Evolutionary conservation across 495 filamentous ascomycete genomes (phyloP).

Genomic region (Podospora pseudopauciseta): DNA sequence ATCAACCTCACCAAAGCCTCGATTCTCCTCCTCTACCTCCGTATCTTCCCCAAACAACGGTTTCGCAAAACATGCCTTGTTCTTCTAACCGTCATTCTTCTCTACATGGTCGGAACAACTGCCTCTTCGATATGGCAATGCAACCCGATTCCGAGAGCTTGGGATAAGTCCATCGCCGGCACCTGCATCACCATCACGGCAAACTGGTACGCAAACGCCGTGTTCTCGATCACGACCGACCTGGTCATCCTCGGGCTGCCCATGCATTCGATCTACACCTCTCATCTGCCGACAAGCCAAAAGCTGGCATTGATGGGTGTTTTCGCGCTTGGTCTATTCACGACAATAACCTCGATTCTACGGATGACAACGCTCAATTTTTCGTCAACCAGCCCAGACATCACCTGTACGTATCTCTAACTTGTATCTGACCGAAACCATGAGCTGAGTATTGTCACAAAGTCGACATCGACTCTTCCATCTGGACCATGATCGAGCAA

Average conservation of each 20-base stretch:
- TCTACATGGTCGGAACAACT: constrained; percentile 28
- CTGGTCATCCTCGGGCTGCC: constrained; percentile 34
- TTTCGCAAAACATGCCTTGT: constrained; percentile 24
- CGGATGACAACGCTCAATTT: constrained; percentile 24
- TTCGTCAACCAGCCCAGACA: constrained; percentile 22
- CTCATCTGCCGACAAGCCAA: constrained; percentile 31
- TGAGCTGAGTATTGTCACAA: too few relatives aligned
- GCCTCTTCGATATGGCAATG: constrained; percentile 32
- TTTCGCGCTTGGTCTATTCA: constrained; percentile 37
- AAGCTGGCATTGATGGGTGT: constrained; percentile 37
- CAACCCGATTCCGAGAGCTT: constrained; percentile 27
- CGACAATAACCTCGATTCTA: constrained; percentile 23
- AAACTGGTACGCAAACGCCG: constrained; percentile 31
- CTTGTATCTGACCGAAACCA: background rate
- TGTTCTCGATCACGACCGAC: constrained; percentile 30
- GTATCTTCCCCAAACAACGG: constrained; percentile 28
- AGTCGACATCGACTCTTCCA: constrained; percentile 35
- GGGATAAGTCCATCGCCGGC: constrained; percentile 30
- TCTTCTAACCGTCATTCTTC: constrained; percentile 24
- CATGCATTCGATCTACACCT: constrained; percentile 33
- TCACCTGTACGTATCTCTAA: constrained; percentile 15
- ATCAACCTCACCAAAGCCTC: constrained; percentile 33
- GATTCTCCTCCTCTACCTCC: constrained; percentile 34
- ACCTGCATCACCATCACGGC: constrained; percentile 28
- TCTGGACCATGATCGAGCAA: constrained; percentile 48